Conservation (phyloP, 106 monocot genomes). For the Dioscorea zingiberensis region DNA sequence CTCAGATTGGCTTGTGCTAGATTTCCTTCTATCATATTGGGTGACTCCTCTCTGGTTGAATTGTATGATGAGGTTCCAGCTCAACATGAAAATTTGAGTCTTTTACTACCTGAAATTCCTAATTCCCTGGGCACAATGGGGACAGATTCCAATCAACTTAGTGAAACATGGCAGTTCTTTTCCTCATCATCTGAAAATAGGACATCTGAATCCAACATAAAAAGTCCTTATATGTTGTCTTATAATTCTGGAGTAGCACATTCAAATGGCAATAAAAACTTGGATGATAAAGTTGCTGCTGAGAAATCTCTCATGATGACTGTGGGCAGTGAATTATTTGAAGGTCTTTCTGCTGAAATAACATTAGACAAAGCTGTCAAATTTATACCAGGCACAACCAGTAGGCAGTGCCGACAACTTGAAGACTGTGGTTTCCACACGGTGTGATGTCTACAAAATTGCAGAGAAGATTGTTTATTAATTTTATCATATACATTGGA, state of each 20-base stretch:
- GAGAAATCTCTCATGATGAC: constrained; percentile 8
- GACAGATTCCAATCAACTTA: constrained; percentile 5
- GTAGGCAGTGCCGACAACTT: constrained; percentile 43
- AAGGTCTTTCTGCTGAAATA: constrained; percentile 10
- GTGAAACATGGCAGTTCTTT: constrained; percentile 20
- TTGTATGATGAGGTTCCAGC: constrained; percentile 50
- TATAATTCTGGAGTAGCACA: constrained; percentile 19
- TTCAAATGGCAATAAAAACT: constrained; percentile 12
- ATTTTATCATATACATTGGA: constrained; percentile 2
- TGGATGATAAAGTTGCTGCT: constrained; percentile 10
- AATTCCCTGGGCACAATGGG: constrained; percentile 6
- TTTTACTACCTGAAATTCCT: constrained; percentile 26
- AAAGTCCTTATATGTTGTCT: neutral
- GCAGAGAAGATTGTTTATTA: neutral
- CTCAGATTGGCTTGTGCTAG: constrained; percentile 38
- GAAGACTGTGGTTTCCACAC: constrained; percentile 81
- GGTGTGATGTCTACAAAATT: constrained; percentile 24
- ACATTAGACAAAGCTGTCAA: constrained; percentile 51
- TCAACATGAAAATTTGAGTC: constrained; percentile 17
- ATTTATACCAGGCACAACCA: constrained; percentile 42
- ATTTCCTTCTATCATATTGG: constrained; percentile 81
- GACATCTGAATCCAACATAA: neutral
- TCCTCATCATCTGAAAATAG: constrained; percentile 13
- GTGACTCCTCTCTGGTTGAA: constrained; percentile 61
- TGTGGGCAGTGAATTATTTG: neutral